phyloP scores from a whole-genome alignment of 495 filamentous ascomycete species.

The Darksidea phi region DNA sequence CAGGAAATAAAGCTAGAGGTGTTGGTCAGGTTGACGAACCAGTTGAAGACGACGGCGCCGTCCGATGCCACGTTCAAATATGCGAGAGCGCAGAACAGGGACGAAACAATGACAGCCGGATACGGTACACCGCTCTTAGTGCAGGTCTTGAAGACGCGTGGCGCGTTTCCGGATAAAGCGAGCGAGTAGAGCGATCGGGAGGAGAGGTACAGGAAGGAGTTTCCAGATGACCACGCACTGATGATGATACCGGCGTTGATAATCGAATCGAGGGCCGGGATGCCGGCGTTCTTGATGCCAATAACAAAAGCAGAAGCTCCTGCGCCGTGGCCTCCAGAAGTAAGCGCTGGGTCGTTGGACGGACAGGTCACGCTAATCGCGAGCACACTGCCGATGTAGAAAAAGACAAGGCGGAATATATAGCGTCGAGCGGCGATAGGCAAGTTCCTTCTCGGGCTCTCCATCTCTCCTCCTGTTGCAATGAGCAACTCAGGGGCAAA shows the following conservation, averaged over 20 bases:
- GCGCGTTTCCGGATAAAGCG: constrained; percentile 41
- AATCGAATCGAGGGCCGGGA: constrained; percentile 59
- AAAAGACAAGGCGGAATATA: constrained; percentile 54
- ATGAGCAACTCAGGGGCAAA: constrained; percentile 58
- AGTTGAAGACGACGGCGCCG: constrained; percentile 44
- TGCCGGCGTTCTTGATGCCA: constrained; percentile 54
- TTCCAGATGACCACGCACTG: constrained; percentile 67
- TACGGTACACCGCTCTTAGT: constrained; percentile 41
- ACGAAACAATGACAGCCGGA: constrained; percentile 37
- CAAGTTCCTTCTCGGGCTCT: constrained; percentile 49
- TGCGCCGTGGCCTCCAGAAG: constrained; percentile 53
- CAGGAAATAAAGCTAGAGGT: constrained; percentile 62
- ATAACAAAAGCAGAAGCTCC: constrained; percentile 60
- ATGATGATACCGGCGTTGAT: constrained; percentile 70
- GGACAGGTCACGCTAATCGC: constrained; percentile 58
- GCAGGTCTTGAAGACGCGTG: constrained; percentile 39
- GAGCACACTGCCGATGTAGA: constrained; percentile 61
- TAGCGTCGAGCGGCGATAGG: constrained; percentile 53
- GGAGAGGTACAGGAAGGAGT: constrained; percentile 59
- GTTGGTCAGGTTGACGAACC: constrained; percentile 64
- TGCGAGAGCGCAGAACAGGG: constrained; percentile 37
- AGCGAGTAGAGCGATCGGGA: constrained; percentile 54
- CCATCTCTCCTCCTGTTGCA: constrained; percentile 52
- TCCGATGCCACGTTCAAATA: constrained; percentile 37
- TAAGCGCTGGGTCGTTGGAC: constrained; percentile 55